phyloP scores from a whole-genome alignment of 2,329 filamentous ascomycete species.

The Claviceps sp. region DNA sequence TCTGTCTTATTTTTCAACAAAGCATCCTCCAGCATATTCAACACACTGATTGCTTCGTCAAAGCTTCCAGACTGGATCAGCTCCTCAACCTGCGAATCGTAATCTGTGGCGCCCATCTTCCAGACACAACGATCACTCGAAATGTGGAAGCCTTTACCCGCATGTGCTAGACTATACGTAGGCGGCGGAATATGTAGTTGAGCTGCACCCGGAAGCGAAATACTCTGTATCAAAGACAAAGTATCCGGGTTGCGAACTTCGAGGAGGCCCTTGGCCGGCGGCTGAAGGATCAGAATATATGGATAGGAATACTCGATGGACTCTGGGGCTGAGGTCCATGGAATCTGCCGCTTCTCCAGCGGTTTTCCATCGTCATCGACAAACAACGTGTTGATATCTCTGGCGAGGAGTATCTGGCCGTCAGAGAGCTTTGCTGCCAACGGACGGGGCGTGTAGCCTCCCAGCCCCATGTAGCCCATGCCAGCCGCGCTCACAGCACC shows the following conservation, averaged over 20 bases:
- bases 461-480: slow-evolving; percentile 95
- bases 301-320: slow-evolving; percentile 93
- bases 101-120: slow-evolving; percentile 90
- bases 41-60: slow-evolving; percentile 83
- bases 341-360: slow-evolving; percentile 74
- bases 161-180: slow-evolving; percentile 86
- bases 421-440: slow-evolving; percentile 71
- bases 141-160: slow-evolving; percentile 89
- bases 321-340: slow-evolving; percentile 79
- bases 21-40: slow-evolving; percentile 85
- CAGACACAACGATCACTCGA: slow-evolving; percentile 84
- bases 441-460: slow-evolving; percentile 81
- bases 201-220: slow-evolving; percentile 67
- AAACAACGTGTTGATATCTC: slow-evolving; percentile 92
- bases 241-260: slow-evolving; percentile 92
- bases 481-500: slow-evolving; percentile 71
- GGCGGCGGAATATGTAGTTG: slow-evolving; percentile 86
- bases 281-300: slow-evolving; percentile 77
- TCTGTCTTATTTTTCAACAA: slow-evolving; percentile 71
- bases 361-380: slow-evolving; percentile 73
- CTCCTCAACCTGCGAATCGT: slow-evolving; percentile 78
- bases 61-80: slow-evolving; percentile 61
- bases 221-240: slow-evolving; percentile 74
- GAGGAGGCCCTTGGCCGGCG: slow-evolving; percentile 67
- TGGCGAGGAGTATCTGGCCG: slow-evolving; percentile 83